Base-by-base conservation (phyloP, 805 yeast genomes). In the Candida tibetensis region DNA sequence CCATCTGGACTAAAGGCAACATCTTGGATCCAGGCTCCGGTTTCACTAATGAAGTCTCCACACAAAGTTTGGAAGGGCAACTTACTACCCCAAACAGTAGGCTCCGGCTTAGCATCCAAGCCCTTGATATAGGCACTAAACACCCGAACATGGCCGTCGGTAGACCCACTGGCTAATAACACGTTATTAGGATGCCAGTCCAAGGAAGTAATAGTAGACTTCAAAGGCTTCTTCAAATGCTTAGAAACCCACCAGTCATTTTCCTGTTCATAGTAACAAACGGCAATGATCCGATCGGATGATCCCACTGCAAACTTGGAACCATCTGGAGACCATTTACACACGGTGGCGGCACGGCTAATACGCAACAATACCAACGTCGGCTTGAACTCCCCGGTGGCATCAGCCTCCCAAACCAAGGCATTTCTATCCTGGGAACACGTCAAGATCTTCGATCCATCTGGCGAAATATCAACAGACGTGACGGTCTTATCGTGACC, bases 211-310 rank as follows among this genome's bases (percentile, higher is more conserved):
- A 90, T 76, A 22, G 97, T 88, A 8, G 96, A 84, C 60, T 83
- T 82, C 52, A 93, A 72, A n/a, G 97, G 96, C 64, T 86, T 88
- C 71, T 90, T 90, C 64, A 93, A 84, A 67, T 91, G 99, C 64
- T 91, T 91, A 10, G 98, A 87, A 36, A 93, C 90, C 99, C 99
- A 93, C 99, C 99, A 93, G 60, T 93, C 96, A 61, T 91, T 93
- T 53, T 89, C 96, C 45, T 74, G 85, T 66, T 93, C 99, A 60
- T 85, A 93, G 67, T 90, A 93, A 69, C 99, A 93, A 34, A 93
- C 85, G 7, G 98, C 96, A 62, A 93, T 82, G 46, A 85, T 84
- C 43, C 98, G 73, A 31, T 96, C 97, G 32, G 96, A 88, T 2
- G 96, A 85, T 1, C 97, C 99, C 33, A 91, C 98, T 1, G 99